These are phyloP conservation scores for Talaromyces borbonicus DNA, from an alignment of 495 filamentous ascomycete species.

Conservation along the genomic window DNA sequence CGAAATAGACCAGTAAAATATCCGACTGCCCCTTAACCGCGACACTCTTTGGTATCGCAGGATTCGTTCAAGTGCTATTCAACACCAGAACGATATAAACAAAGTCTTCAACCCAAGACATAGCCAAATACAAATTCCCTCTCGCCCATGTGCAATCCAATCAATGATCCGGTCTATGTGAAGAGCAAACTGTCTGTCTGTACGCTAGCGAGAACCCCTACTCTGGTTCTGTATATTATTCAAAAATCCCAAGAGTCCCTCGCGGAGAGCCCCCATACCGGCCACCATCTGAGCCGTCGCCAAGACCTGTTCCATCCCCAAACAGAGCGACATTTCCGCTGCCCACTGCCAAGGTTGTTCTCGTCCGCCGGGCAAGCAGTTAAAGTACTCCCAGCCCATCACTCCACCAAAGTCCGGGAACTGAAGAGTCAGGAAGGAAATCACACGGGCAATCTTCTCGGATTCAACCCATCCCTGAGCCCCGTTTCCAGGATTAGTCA, in stretches of 20 bases:
- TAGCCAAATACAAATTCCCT: too few relatives aligned
- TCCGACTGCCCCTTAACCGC: too few relatives aligned
- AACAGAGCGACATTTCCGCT: constrained; percentile 43
- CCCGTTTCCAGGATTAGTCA: constrained; percentile 63
- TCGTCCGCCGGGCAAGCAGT: constrained; percentile 48
- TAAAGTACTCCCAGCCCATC: constrained; percentile 86
- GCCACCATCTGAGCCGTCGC: constrained; percentile 21
- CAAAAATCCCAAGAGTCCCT: constrained; percentile 21
- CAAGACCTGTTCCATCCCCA: constrained; percentile 35
- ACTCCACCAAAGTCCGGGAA: constrained; percentile 66
- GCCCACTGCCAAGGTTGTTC: constrained; percentile 65
- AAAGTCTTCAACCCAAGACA: too few relatives aligned
- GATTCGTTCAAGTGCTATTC: too few relatives aligned
- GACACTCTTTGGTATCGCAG: too few relatives aligned
- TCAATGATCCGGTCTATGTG: too few relatives aligned
- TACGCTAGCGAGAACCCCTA: too few relatives aligned
- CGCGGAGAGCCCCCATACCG: constrained; percentile 19
- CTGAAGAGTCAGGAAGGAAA: constrained; percentile 35
- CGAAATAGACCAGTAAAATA: too few relatives aligned
- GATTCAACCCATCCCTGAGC: constrained; percentile 44
- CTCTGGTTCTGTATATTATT: constrained; percentile 24
- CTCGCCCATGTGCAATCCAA: too few relatives aligned
- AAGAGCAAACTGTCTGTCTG: too few relatives aligned
- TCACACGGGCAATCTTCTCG: constrained; percentile 33
- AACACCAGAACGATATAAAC: too few relatives aligned